Evolutionary conservation across 116 monocot species (phyloP).

Genomic region (Dioscorea cayenensis): DNA sequence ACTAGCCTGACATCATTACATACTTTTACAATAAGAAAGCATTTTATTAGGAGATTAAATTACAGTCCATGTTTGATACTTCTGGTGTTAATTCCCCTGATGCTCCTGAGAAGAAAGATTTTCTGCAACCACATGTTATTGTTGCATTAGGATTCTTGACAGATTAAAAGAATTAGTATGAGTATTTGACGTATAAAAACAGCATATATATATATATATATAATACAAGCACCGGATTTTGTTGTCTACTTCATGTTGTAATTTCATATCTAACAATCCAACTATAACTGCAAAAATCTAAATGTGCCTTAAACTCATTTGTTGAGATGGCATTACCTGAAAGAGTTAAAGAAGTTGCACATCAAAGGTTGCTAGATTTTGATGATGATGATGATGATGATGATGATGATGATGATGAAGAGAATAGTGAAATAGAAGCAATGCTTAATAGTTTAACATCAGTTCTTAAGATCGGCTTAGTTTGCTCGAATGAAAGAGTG

Average conservation of each 20-base stretch:
- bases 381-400: background rate
- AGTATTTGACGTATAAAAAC: no score
- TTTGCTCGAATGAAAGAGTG: conserved; percentile 5
- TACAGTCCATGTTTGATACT: background rate
- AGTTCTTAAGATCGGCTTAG: conserved; percentile 4
- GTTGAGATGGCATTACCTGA: conserved; percentile 2
- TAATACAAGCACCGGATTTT: no score
- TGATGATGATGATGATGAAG: background rate
- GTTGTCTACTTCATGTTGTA: no score
- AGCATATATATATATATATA: no score
- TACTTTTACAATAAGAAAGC: no score
- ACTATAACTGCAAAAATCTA: no score
- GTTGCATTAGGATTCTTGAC: conserved; percentile 94
- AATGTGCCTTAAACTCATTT: no score
- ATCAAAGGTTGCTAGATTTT: background rate
- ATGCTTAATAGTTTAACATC: background rate
- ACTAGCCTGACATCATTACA: no score
- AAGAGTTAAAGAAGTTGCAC: background rate
- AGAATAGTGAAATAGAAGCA: background rate
- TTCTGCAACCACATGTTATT: conserved; percentile 92
- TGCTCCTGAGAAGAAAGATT: conserved; percentile 53
- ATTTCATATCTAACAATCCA: no score
- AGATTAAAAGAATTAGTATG: no score
- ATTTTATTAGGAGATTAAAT: background rate
- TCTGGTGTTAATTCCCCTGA: background rate